Conservation (phyloP, 306 rosid genomes). For the Prunus salicina region DNA sequence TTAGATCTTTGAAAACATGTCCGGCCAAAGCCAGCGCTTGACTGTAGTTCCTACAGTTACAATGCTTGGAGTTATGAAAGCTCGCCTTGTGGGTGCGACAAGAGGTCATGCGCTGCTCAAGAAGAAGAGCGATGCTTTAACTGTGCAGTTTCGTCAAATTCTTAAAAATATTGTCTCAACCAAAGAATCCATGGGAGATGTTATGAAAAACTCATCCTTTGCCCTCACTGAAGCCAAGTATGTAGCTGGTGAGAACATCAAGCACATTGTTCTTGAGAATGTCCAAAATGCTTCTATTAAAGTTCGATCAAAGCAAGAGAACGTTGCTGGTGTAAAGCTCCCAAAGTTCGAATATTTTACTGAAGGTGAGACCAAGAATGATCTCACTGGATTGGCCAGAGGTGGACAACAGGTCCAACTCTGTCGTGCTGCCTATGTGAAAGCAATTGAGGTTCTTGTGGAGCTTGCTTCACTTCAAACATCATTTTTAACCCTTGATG, state of each 20-base stretch:
- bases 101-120: constrained; percentile 95
- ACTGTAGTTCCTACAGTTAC: constrained; percentile 97
- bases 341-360: constrained; percentile 77
- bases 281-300: constrained; percentile 73
- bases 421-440: constrained; percentile 82
- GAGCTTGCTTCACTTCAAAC: constrained; percentile 98
- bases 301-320: constrained; percentile 82
- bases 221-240: constrained; percentile 89
- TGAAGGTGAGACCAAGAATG: constrained; percentile 77
- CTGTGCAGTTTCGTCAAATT: constrained; percentile 83
- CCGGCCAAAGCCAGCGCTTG: constrained; percentile 89
- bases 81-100: constrained; percentile 85
- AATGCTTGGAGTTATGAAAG: constrained; percentile 78
- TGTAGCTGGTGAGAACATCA: constrained; percentile 91
- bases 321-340: constrained; percentile 87
- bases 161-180: constrained; percentile 86
- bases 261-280: constrained; percentile 83
- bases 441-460: constrained; percentile 89
- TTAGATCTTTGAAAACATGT: constrained; percentile 55
- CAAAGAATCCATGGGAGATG: constrained; percentile 93
- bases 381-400: constrained; percentile 87
- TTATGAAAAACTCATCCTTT: constrained; percentile 82
- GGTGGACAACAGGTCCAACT: constrained; percentile 94
- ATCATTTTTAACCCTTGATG: constrained; percentile 88
- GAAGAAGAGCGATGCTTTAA: constrained; percentile 96